Evolutionary conservation across 2,329 filamentous ascomycete species (phyloP), one percentile per base, ranked within the genome.

Genomic region (Albifimbria verrucaria): DNA sequence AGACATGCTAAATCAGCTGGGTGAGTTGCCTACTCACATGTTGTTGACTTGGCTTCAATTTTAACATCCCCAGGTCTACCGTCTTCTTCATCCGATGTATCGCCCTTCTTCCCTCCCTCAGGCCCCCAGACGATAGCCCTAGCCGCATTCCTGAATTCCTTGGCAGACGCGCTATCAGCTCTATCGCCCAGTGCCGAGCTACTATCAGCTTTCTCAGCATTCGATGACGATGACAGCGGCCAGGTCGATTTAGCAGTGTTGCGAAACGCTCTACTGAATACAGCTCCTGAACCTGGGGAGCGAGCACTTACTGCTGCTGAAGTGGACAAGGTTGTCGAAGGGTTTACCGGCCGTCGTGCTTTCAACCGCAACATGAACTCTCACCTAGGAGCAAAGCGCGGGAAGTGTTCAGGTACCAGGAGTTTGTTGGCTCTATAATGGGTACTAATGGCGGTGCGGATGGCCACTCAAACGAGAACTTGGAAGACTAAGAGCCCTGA

Each of bases 181-280:
- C 77, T 97, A 18, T 95, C 90, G 1, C 86, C 89, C 0, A 83
- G 85, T 21, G 81, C 85, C 17, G 94, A 99, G 67, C 80, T 99
- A 10, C 76, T 91, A 20, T 93, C 92, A 1, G 94, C 94, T 0
- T 93, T 99, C 61, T 91, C 91, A 2, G 94, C 94, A 0, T 97
- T 97, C 67, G 94, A 99, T 65, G 90, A 96, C 57, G 92, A 96
- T 57, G 94, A 99, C 68, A 94, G 89, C 63, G 94, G 94, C 3
- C 92, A 97, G 70, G 85, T 97, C 39, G 92, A 97, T 66, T 74
- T 96, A 20, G 81, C 76, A 0, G 91, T 96, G 69, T 73, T 99
- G 57, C 85, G 89, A 45, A 90, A 94, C 61, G 91, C 93, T 0
- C 70, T 99, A 44, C 72, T 97, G 41, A 83, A 92, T 59, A 96